A percentile compares a stretch with the other conserved stretches of the same genome.
These are phyloP conservation scores for Tetragonia tetragonoides DNA, from an alignment of 148 eudicot species.

Conservation along the genomic window DNA sequence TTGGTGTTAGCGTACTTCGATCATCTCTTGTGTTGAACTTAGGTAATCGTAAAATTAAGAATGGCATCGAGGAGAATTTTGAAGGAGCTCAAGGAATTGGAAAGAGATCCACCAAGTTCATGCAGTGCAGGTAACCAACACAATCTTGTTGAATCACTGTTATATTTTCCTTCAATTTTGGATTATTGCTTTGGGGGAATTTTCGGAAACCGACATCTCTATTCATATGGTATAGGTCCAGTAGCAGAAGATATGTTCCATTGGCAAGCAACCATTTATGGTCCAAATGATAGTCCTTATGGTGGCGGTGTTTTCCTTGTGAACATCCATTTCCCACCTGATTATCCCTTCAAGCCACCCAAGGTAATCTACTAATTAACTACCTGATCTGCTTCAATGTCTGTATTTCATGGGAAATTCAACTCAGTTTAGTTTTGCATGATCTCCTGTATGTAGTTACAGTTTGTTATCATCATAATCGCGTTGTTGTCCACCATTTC, in stretches of 20 bases:
- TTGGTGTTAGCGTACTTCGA: not conserved
- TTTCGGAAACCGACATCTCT: not conserved
- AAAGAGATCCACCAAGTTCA: constrained; percentile 73
- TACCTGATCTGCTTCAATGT: not conserved
- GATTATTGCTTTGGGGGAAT: not conserved
- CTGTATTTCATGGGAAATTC: too few species aligned
- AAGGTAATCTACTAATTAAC: constrained; percentile 34
- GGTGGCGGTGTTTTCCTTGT: constrained; percentile 59
- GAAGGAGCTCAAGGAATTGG: constrained; percentile 73
- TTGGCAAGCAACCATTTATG: constrained; percentile 73
- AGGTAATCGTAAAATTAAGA: too few species aligned
- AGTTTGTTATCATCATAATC: not conserved
- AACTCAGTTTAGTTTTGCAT: not conserved
- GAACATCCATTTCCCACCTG: constrained; percentile 65
- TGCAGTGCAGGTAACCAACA: constrained; percentile 61
- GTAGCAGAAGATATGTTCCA: constrained; percentile 61
- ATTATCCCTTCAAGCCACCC: constrained; percentile 79
- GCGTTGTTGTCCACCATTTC: too few species aligned
- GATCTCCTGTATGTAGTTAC: not conserved
- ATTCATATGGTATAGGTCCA: constrained; percentile 38
- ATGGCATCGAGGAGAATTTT: constrained; percentile 69
- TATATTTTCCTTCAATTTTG: not conserved
- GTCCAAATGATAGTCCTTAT: constrained; percentile 69
- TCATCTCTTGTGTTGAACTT: not conserved
- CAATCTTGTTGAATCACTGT: not conserved